Conservation (phyloP, 164 flowering plant genomes). For the Magnolia officinalis region DNA sequence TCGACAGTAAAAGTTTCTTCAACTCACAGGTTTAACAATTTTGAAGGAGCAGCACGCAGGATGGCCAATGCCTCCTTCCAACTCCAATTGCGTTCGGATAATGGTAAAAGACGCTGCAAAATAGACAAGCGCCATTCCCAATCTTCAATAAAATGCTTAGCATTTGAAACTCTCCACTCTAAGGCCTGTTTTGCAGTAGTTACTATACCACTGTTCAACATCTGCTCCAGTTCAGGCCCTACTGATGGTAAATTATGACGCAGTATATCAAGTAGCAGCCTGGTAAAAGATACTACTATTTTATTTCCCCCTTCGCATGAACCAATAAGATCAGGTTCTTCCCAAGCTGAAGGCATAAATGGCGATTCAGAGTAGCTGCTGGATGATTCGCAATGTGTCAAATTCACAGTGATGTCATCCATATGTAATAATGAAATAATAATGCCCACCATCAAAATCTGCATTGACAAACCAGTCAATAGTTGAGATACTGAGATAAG, state of each 20-base stretch:
- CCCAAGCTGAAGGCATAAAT: conserved; percentile 21
- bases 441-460: conserved; percentile 82
- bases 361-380: conserved; percentile 30
- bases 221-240: conserved; percentile 36
- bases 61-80: conserved; percentile 94
- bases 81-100: conserved; percentile 88
- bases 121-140: conserved; percentile 96
- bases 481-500: background rate
- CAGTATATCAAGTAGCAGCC: conserved; percentile 60
- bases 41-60: conserved; percentile 96
- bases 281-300: conserved; percentile 72
- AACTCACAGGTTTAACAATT: conserved; percentile 90
- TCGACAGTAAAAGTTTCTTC: background rate
- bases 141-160: conserved; percentile 79
- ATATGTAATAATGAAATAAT: conserved; percentile 83
- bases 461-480: conserved; percentile 24
- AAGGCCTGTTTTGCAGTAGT: conserved; percentile 57
- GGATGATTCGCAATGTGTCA: conserved; percentile 34
- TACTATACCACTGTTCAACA: conserved; percentile 29
- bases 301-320: conserved; percentile 50
- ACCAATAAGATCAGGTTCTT: conserved; percentile 29
- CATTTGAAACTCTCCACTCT: conserved; percentile 74
- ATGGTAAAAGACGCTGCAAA: conserved; percentile 84
- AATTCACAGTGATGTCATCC: conserved; percentile 57
- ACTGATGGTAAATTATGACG: conserved; percentile 51